Evolutionary conservation across 2,329 filamentous ascomycete genomes (phyloP), one percentile per base, ranked within the genome.

Genomic region (Blumeriella jaapii): DNA sequence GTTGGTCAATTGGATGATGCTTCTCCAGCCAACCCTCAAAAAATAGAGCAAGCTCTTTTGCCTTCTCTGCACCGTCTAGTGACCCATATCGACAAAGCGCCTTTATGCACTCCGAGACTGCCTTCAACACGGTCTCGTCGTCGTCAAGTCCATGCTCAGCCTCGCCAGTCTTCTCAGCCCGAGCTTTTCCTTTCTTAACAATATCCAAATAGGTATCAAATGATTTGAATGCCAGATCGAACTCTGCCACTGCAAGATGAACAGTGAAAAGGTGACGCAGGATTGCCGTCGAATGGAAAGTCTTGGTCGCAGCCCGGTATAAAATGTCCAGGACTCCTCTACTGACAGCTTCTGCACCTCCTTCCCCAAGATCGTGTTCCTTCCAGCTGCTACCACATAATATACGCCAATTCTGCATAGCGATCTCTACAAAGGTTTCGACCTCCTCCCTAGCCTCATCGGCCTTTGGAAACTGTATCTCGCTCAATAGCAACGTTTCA

Each of bases 121-220:
- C 93, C 50, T 78, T 71, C 12, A 96, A 59, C 5, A 91, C 73
- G 0, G 69, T 78, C 12, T 77, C 76, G 49, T 94, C 82, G 36
- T 80, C 71, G 50, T 98, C 91, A 17, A 95, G 65, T 31, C 72
- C 75, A 12, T 69, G 65, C 49, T 89, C 82, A 5, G 61, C 55
- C 46, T 84, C 72, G 2, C 83, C 78, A 1, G 74, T 77, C 60
- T 93, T 93, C 49, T 83, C 76, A 3, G 85, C 76, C 25, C 87
- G 73, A 13, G 84, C 82, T 59, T 89, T 93, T 38, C 80, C 85
- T 53, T 82, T 82, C 42, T 78, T 80, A 36, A 94, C 74, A 45
- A 98, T 82, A 36, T 93, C 83, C 23, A 93, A 65, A 57, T 96
- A 98, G 1, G 87, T 87, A 55, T 93, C 82, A 44, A 95, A 83